Conservation (phyloP, 371 early-diverging fungal genomes). For the Apophysomyces trapeziformis region DNA sequence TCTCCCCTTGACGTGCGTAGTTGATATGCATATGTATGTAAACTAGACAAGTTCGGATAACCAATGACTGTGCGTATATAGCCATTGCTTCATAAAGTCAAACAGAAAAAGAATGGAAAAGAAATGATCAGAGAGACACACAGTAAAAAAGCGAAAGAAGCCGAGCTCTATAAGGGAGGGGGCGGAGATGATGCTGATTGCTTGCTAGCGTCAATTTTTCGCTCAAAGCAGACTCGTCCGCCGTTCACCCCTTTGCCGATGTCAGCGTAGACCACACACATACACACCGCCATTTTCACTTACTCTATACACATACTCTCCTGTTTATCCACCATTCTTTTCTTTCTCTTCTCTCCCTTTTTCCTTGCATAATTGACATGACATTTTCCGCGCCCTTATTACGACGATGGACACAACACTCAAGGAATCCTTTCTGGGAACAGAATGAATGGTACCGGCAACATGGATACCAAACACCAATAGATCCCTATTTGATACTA, state of each 20-base stretch:
- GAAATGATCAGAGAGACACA: no score
- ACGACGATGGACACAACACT: not conserved
- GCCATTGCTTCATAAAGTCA: no score
- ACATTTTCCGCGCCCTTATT: not conserved
- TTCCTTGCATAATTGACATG: not conserved
- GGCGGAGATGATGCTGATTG: no score
- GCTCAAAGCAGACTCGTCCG: not conserved
- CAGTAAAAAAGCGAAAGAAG: no score
- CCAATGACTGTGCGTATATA: no score
- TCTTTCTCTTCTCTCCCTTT: not conserved
- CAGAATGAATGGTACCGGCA: constrained; percentile 64
- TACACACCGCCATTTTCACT: not conserved
- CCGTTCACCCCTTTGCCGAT: not conserved
- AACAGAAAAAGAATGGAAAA: no score
- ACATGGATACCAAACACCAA: constrained; percentile 64
- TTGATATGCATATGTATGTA: no score
- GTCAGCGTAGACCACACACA: not conserved
- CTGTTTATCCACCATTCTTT: not conserved
- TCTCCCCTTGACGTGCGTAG: no score
- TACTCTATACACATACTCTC: not conserved
- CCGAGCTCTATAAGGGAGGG: no score
- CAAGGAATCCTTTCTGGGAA: constrained; percentile 32
- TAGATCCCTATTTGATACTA: constrained; percentile 56
- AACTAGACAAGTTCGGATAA: no score
- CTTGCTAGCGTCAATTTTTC: no score